These are phyloP conservation scores for Trichophyton simii DNA, from an alignment of 2,329 filamentous ascomycete species.

Conservation along the genomic window DNA sequence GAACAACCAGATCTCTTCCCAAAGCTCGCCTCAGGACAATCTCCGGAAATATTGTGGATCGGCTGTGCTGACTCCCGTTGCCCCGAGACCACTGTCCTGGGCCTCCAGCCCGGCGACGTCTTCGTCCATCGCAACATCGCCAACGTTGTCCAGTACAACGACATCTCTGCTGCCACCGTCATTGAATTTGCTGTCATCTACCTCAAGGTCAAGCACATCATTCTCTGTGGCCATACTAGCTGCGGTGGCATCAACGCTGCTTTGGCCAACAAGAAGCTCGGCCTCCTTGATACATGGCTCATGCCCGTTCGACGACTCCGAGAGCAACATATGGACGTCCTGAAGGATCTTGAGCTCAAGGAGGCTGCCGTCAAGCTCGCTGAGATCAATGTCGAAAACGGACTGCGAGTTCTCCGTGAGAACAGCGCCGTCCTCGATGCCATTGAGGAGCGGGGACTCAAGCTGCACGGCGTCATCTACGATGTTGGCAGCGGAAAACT, in stretches of 20 bases:
- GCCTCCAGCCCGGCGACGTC: slow-evolving; percentile 67
- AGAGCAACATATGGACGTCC: slow-evolving; percentile 39
- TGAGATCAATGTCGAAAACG: slow-evolving; percentile 62
- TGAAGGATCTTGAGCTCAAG: slow-evolving; percentile 36
- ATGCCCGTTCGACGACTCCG: slow-evolving; percentile 44
- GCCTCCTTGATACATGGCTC: slow-evolving; percentile 50
- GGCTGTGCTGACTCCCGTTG: slow-evolving; percentile 78
- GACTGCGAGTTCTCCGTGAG: slow-evolving; percentile 54
- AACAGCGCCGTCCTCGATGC: slow-evolving; percentile 60
- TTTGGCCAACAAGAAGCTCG: slow-evolving; percentile 45
- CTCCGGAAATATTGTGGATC: slow-evolving; percentile 57
- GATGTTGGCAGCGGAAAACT: slow-evolving; percentile 49
- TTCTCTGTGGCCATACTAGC: slow-evolving; percentile 49
- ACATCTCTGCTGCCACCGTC: slow-evolving; percentile 62
- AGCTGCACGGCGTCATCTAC: slow-evolving; percentile 68
- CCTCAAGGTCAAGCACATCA: slow-evolving; percentile 53
- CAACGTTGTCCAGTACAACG: slow-evolving; percentile 63
- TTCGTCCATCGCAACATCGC: slow-evolving; percentile 88
- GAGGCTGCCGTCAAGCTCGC: slow-evolving; percentile 51
- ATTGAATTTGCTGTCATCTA: slow-evolving; percentile 67
- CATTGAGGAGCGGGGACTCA: slow-evolving; percentile 54
- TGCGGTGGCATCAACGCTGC: slow-evolving; percentile 48
- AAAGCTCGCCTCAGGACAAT: slow-evolving; percentile 54
- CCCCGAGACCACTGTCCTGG: slow-evolving; percentile 69
- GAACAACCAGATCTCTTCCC: slow-evolving; percentile 61